Evolutionary conservation across 768 basidiomycete species (phyloP), one percentile per base, ranked within the genome.

Genomic region (Nevesoporus exiguus): DNA sequence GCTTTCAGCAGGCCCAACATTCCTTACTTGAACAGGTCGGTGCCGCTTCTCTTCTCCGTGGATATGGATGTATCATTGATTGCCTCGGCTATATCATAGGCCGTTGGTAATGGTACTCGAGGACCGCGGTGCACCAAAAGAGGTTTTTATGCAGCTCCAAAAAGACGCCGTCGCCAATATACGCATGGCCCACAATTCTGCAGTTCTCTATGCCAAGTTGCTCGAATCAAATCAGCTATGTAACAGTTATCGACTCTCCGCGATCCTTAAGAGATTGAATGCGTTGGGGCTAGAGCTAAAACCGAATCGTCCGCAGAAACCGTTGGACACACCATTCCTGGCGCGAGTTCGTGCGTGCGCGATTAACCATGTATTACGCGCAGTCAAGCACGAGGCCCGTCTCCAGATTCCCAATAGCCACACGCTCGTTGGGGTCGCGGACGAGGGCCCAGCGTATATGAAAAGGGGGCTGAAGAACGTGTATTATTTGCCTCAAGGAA

Each of bases 31-130:
- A 94, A 93, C 65, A 77, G 87, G 88, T 90, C 31, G 14, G 88
- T 87, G 39, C 22, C 17, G 15, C 21, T 13, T 31, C n/a, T 49
- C 25, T 17, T 37, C 22, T 33, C 10, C 17, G 31, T 11, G 7
- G 4, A 9, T 13, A 27, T 31, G 25, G 4, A 9, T 13, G 21
- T 31, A 19, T 10, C 8, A 21, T 21, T n/a, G 1, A 17, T n/a
- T 3, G 7, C 9, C 25, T 43, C 17, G 15, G 14, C 17, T 7
- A 27, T 21, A 5, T 6, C 0, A 39, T 47, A 92, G 90, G 51
- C 80, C 88, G 2, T 66, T 91, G 13, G 78, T 92, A 27, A 90
- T 87, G 84, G 74, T 90, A 4, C 73, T 94, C 7, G 92, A 94
- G 65, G 86, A 88, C 56, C 77, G 86, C 10, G 85, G 84, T 2